Evolutionary conservation across 2,329 filamentous ascomycete species (phyloP).

Genomic region (Ophiostoma ulmi): DNA sequence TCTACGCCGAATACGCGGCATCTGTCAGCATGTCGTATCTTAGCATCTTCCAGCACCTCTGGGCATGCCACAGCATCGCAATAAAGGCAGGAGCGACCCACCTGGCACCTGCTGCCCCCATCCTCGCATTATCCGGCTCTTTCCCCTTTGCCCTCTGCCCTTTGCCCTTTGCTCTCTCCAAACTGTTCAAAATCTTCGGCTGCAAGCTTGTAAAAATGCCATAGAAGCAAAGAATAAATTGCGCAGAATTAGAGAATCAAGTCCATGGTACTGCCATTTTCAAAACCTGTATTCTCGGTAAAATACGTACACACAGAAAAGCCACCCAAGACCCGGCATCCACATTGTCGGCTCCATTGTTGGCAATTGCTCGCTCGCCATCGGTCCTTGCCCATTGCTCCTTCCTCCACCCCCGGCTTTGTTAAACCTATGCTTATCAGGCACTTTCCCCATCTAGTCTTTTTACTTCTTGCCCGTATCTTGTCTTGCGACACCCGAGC

Average conservation of each 20-base stretch:
- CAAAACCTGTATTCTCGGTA: background rate
- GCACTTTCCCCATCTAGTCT: slow-evolving; percentile 5
- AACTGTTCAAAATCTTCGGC: background rate
- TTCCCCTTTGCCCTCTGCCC: too few relatives aligned
- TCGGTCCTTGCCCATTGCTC: background rate
- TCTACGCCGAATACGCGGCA: slow-evolving; percentile 8
- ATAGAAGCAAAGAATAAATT: background rate
- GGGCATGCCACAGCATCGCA: background rate
- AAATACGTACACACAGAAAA: background rate
- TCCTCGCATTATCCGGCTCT: background rate
- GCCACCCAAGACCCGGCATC: background rate
- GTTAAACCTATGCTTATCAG: background rate
- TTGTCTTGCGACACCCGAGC: slow-evolving; percentile 8
- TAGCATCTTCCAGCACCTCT: background rate
- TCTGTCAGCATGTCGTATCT: background rate
- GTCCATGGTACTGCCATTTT: background rate
- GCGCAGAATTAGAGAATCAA: background rate
- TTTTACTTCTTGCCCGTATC: background rate
- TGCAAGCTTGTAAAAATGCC: background rate
- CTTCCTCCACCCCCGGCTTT: background rate
- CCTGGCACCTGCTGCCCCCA: slow-evolving; percentile 4
- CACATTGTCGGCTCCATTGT: slow-evolving; percentile 2
- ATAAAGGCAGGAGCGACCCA: slow-evolving; percentile 9
- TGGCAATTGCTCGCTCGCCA: slow-evolving; percentile 5
- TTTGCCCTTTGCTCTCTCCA: background rate